A percentile compares a stretch with the other conserved stretches of the same genome.
These are phyloP conservation scores for Ambrosiella beaveri DNA, from an alignment of 2,329 filamentous ascomycete species.

Conservation along the genomic window DNA sequence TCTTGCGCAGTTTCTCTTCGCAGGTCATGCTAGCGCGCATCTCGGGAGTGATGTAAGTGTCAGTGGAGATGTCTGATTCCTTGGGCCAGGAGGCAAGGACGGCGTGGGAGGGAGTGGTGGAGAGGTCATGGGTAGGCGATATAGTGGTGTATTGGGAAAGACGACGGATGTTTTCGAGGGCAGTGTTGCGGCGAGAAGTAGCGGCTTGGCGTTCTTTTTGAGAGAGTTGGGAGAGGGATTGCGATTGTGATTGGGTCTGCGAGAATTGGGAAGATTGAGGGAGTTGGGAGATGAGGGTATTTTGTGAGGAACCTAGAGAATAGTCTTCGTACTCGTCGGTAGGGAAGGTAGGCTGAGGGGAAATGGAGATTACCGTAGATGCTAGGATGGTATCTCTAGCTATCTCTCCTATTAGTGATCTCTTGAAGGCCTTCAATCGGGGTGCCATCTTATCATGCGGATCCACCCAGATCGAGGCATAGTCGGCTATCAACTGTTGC, in stretches of 20 bases:
- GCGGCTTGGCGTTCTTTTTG: background rate
- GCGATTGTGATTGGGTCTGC: too few species aligned
- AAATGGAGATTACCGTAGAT: background rate
- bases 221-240: too few species aligned
- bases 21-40: background rate
- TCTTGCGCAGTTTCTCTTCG: conserved; percentile 9
- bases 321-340: background rate
- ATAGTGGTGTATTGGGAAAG: background rate
- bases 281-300: background rate
- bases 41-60: conserved; percentile 21
- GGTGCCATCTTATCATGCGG: background rate
- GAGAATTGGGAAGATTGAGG: background rate
- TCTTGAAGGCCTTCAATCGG: background rate
- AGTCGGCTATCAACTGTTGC: too few species aligned
- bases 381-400: background rate
- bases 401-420: background rate
- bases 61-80: conserved; percentile 21
- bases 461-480: background rate
- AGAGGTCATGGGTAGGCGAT: conserved; percentile 7
- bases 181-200: background rate
- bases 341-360: background rate
- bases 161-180: background rate
- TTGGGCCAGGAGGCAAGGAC: conserved; percentile 25
- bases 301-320: background rate
- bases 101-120: conserved; percentile 14